Evolutionary conservation across 2,329 filamentous ascomycete species (phyloP).

Genomic region (Colletotrichum musae): DNA sequence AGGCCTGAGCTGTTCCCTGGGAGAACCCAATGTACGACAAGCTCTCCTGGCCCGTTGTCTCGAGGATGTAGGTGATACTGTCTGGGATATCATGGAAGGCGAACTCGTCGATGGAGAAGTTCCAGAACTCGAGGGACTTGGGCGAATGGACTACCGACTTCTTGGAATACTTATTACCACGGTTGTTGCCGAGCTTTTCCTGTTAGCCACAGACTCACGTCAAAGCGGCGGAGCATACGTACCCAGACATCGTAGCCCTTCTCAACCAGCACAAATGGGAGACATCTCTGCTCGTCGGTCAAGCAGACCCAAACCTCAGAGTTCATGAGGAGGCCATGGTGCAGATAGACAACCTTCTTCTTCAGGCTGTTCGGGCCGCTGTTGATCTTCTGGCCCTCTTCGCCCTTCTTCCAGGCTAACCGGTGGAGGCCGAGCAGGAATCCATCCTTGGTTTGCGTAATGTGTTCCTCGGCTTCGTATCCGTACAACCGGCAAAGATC

Average conservation of each 20-base stretch:
- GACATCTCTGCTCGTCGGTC: slow-evolving; percentile 86
- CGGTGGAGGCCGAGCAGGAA: slow-evolving; percentile 93
- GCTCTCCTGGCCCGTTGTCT: slow-evolving; percentile 84
- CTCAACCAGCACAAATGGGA: slow-evolving; percentile 92
- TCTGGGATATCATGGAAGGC: slow-evolving; percentile 98
- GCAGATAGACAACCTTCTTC: slow-evolving; percentile 93
- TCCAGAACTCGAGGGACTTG: slow-evolving; percentile 86
- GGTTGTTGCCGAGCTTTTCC: slow-evolving; percentile 88
- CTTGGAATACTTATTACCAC: slow-evolving; percentile 99
- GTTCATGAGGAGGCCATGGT: slow-evolving; percentile 98
- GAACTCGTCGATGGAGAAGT: slow-evolving; percentile 99
- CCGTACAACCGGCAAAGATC: slow-evolving; percentile 94
- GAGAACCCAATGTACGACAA: slow-evolving; percentile 98
- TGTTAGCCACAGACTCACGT: slow-evolving; percentile 43
- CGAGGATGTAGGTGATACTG: slow-evolving; percentile 91
- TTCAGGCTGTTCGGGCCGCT: slow-evolving; percentile 74
- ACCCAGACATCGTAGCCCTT: slow-evolving; percentile 96
- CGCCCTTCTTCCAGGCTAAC: slow-evolving; percentile 84
- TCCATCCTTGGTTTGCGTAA: slow-evolving; percentile 94
- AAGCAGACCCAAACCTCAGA: slow-evolving; percentile 98
- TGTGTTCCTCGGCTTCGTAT: slow-evolving; percentile 95
- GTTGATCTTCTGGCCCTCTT: slow-evolving; percentile 86
- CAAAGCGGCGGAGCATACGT: slow-evolving; percentile 49
- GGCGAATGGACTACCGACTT: slow-evolving; percentile 87
- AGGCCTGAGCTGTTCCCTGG: slow-evolving; percentile 96